Evolutionary conservation across 768 basidiomycete species (phyloP), one percentile per base, ranked within the genome.

Genomic region (Phaeolepiota aurea): DNA sequence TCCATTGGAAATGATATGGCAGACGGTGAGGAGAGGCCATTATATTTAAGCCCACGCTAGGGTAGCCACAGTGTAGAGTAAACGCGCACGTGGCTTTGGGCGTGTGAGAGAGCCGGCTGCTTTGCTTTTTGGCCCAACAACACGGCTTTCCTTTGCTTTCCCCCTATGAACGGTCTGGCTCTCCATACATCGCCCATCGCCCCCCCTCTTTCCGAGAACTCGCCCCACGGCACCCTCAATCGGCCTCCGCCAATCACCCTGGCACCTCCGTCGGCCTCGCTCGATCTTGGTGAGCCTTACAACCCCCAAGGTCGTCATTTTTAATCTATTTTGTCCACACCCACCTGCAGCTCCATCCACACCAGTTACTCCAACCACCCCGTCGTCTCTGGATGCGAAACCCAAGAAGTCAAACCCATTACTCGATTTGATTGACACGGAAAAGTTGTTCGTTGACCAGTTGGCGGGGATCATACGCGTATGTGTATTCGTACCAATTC

Each of bases 381-480:
- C 48, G 13, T 50, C 63, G 9, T 52, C 62, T 20, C 44, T 65
- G 22, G 74, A 69, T 31, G 60, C 62, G 21, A 82, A 70, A 54
- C 48, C 70, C 15, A 85, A 72, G 62, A 83, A 79, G 50, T 54
- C 72, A 9, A 97, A 93, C 56, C 92, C 90, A 18, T 69, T 99
- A 41, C 74, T 74, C 4, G 94, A 99, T 65, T 81, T 99, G 45
- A 82, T 98, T 42, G 88, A 93, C 54, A 93, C 87, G 15, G 96
- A 99, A 66, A 89, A 83, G 64, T 52, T 70, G 18, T 99, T 94
- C 64, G 92, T 97, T 10, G 91, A 94, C 32, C 75, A 88, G 48
- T 66, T 99, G 25, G 82, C 90, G 9, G 82, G 82, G 31, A 76
- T 97, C 53, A 96, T 99, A 49, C 77, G 92, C 55, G 94, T 92